These are phyloP conservation scores for Boletus coccyginus DNA, from an alignment of 768 basidiomycete genomes.

Conservation along the genomic window DNA sequence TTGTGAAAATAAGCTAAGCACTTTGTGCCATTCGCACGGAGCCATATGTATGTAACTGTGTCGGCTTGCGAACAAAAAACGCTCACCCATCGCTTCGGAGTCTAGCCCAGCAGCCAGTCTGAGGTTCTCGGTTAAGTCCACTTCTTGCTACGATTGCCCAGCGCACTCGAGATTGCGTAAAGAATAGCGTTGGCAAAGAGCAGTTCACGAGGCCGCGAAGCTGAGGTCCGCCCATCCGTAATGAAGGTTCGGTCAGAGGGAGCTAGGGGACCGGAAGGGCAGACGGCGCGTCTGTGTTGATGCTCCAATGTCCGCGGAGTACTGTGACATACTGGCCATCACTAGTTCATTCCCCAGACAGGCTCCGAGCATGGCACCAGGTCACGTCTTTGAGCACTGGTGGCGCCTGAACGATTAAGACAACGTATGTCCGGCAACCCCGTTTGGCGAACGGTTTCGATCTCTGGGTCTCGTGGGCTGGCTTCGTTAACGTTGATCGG, in stretches of 20 bases:
- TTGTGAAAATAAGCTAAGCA: slow-evolving; percentile 25
- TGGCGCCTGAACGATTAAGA: not conserved
- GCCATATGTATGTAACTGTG: not conserved
- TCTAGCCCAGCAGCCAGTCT: not conserved
- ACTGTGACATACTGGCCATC: slow-evolving; percentile 4
- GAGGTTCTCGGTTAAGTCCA: not conserved
- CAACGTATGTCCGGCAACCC: not conserved
- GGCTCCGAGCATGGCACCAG: slow-evolving; percentile 2
- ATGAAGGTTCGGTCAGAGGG: slow-evolving; percentile 18
- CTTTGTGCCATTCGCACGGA: slow-evolving; percentile 19
- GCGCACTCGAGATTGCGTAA: not conserved
- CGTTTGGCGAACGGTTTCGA: slow-evolving; percentile 1
- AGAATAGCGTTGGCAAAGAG: not conserved
- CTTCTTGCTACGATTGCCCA: not conserved
- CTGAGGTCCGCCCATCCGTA: slow-evolving; percentile 17
- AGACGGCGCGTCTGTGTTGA: slow-evolving; percentile 9
- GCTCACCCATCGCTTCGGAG: not conserved
- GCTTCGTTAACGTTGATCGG: slow-evolving; percentile 18
- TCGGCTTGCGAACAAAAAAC: not conserved
- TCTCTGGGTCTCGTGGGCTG: slow-evolving; percentile 1
- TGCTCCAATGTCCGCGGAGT: slow-evolving; percentile 28
- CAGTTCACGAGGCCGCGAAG: slow-evolving; percentile 14
- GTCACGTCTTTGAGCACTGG: not conserved
- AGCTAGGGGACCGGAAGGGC: slow-evolving; percentile 6
- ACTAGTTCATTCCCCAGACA: slow-evolving; percentile 7